Evolutionary conservation across 495 filamentous ascomycete species (phyloP).

Genomic region (Neohortaea acidophila): DNA sequence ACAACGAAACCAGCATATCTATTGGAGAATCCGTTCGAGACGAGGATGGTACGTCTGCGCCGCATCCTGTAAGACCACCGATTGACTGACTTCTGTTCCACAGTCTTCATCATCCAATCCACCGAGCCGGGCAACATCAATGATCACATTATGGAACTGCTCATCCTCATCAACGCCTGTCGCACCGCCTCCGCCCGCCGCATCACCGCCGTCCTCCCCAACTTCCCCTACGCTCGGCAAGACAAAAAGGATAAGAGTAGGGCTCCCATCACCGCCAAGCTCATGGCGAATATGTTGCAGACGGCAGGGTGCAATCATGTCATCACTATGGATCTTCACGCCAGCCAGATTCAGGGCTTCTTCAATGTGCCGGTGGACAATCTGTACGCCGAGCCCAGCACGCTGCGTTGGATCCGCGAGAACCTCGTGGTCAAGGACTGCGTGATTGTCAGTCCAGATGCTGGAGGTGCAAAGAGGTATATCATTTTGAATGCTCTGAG

Average conservation of each 20-base stretch:
- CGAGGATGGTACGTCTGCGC: conserved; percentile 56
- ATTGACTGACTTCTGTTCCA: conserved; percentile 5
- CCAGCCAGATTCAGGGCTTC: conserved; percentile 75
- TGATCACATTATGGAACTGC: conserved; percentile 93
- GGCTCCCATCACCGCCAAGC: conserved; percentile 77
- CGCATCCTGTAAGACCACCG: background rate
- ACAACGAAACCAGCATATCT: conserved; percentile 93
- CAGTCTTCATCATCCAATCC: conserved; percentile 92
- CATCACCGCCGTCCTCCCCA: conserved; percentile 86
- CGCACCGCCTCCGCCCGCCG: conserved; percentile 87
- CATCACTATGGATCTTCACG: conserved; percentile 45
- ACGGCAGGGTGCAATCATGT: conserved; percentile 58
- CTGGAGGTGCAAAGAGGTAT: conserved; percentile 89
- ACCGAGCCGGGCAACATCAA: conserved; percentile 94
- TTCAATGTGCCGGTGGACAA: conserved; percentile 98
- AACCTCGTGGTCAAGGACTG: conserved; percentile 70
- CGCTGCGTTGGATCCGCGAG: conserved; percentile 78
- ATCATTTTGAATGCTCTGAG: conserved; percentile 11
- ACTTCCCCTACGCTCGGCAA: conserved; percentile 97
- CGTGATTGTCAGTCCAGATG: conserved; percentile 91
- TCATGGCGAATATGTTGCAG: conserved; percentile 97
- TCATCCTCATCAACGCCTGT: conserved; percentile 98
- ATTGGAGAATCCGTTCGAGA: conserved; percentile 94
- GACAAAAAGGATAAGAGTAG: conserved; percentile 98
- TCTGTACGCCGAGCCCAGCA: conserved; percentile 88